phyloP scores from a whole-genome alignment of 1,139 yeast genomes.

The Starmera stellimalicola region DNA sequence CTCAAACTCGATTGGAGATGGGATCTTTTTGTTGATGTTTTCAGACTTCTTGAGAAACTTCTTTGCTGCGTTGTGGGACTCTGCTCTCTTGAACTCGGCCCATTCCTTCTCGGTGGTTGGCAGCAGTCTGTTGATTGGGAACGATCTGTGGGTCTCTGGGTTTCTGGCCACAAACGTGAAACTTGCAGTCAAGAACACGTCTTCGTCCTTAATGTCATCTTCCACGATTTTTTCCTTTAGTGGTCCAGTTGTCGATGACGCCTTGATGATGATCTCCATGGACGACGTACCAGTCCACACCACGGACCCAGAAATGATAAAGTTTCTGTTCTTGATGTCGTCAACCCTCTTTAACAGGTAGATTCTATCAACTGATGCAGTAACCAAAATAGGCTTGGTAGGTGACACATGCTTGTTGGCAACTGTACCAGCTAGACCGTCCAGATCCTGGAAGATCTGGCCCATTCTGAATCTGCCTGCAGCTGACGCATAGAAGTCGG shows the following conservation, averaged over 20 bases:
- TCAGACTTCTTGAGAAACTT: conserved; percentile 63
- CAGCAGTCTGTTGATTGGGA: conserved; percentile 71
- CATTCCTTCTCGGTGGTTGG: conserved; percentile 71
- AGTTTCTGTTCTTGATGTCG: conserved; percentile 64
- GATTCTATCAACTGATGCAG: conserved; percentile 89
- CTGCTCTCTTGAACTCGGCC: conserved; percentile 81
- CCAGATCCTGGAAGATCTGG: conserved; percentile 84
- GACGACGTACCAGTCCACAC: conserved; percentile 93
- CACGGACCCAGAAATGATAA: conserved; percentile 77
- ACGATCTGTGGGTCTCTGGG: conserved; percentile 79
- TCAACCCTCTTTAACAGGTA: conserved; percentile 82
- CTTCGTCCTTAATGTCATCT: conserved; percentile 33
- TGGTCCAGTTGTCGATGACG: conserved; percentile 58
- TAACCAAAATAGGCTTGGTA: conserved; percentile 86
- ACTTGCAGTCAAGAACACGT: conserved; percentile 70
- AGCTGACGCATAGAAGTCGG: conserved; percentile 84
- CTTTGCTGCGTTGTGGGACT: conserved; percentile 79
- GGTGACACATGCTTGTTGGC: conserved; percentile 84
- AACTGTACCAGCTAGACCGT: conserved; percentile 81
- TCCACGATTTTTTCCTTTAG: conserved; percentile 32
- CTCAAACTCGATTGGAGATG: conserved; percentile 61
- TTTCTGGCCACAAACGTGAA: conserved; percentile 94
- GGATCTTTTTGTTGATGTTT: conserved; percentile 50
- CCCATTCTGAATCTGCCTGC: conserved; percentile 86
- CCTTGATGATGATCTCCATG: conserved; percentile 90